Evolutionary conservation across 345 rosid genomes (phyloP).

Genomic region (Raphanus sativus): DNA sequence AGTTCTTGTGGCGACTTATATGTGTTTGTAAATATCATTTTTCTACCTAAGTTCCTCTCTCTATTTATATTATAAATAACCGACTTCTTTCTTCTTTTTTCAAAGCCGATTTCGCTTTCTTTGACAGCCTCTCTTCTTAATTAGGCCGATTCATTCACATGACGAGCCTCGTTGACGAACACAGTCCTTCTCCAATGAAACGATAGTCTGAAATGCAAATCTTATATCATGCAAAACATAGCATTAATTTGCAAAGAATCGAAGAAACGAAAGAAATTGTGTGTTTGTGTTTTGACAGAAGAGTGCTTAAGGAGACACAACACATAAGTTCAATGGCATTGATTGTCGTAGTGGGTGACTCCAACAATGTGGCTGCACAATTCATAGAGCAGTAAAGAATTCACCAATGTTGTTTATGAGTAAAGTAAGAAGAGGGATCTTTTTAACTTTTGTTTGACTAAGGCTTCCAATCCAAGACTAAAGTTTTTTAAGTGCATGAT

Average conservation of each 20-base stretch:
- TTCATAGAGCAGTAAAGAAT: background rate
- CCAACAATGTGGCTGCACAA: background rate
- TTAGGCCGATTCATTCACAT: no score
- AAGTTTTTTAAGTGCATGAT: no score
- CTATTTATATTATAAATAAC: no score
- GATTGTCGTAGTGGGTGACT: background rate
- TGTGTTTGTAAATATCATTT: no score
- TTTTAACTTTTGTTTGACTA: background rate
- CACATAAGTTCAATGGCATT: constrained; percentile 2
- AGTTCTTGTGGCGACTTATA: no score
- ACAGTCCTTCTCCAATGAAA: background rate
- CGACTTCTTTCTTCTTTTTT: no score
- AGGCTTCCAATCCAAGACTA: background rate
- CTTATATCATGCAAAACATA: background rate
- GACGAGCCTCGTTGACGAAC: no score
- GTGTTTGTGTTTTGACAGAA: background rate
- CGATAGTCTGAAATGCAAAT: background rate
- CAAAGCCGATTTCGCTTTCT: no score
- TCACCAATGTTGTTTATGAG: constrained; percentile 7
- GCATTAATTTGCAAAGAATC: background rate
- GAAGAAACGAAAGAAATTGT: background rate
- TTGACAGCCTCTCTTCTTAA: no score
- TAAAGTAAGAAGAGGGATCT: background rate
- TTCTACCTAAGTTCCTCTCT: no score
- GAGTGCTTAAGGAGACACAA: background rate